Evolutionary conservation across 306 rosid species (phyloP), one percentile per base, ranked within the genome.

Genomic region (Potentilla sterilis): DNA sequence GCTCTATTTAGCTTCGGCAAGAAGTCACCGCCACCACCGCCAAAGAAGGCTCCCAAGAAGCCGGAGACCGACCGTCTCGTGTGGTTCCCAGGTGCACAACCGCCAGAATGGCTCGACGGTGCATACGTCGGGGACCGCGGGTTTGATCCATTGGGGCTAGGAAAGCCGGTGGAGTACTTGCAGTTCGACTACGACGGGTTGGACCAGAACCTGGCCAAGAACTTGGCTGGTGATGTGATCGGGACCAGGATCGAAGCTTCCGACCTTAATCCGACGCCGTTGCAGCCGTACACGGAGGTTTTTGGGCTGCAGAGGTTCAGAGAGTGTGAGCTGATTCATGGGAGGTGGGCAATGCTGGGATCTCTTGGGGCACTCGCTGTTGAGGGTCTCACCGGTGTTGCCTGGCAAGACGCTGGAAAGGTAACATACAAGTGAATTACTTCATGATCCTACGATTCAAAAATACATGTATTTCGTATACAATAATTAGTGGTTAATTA

Each of bases 371-470:
- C 96, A 9, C 72, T 92, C 42, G 82, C 96, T 14, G 96, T 92
- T 44, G 97, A 92, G 66, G 93, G 82, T 1, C 79, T 89, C 76
- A 87, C 96, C 2, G 96, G 97, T 0, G 93, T 92, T 44, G 74
- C 97, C 5, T 92, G 97, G 97, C 97, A 90, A 65, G 96, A 92
- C 80, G 96, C 97, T 15, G 97, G 97, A 80, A 90, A 92, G 97
- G 96, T 92, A 79, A 59, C 4, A 5, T 12, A 0, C 21, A 67
- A 51, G 57, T 51, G n/a, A 55, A 9, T 57, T 21, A 12, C 6
- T 57, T 22, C 63, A 22, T 28, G 28, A 28, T 28, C 28, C 28
- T 37, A 37, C 4, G 40, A 37, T 37, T 37, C 40, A 5, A 37
- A 2, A 2, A 37, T 37, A 37, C 40, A 37, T 2, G 40, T 37